A percentile compares a stretch with the other conserved stretches of the same genome.
Evolutionary conservation across 2,329 filamentous ascomycete genomes (phyloP).

Genomic region (Aspergillus sojae): DNA sequence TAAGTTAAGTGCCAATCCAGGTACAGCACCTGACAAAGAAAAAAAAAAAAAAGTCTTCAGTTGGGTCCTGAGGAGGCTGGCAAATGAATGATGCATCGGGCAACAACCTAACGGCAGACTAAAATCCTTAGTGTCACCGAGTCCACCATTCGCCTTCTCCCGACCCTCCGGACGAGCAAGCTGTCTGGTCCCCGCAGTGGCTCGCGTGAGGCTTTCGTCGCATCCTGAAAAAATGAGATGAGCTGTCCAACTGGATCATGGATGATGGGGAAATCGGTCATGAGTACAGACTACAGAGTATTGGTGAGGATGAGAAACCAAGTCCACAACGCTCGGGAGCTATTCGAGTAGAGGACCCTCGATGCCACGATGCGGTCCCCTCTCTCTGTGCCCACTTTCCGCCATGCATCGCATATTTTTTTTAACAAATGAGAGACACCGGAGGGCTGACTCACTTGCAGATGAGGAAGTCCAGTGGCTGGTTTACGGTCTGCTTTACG

Average conservation of each 20-base stretch:
- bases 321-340: not conserved
- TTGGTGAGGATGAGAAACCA: not conserved
- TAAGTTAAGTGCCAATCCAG: not conserved
- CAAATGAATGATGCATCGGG: constrained; percentile 2
- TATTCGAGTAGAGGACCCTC: not conserved
- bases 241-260: not conserved
- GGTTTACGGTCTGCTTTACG: not conserved
- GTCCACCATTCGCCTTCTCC: not conserved
- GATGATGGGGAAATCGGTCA: not conserved
- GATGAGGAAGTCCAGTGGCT: not conserved
- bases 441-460: not conserved
- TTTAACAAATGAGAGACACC: not conserved
- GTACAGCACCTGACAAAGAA: not conserved
- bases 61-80: constrained; percentile 5
- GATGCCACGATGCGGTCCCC: constrained; percentile 3
- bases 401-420: not conserved
- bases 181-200: constrained; percentile 1
- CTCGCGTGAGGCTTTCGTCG: constrained; percentile 4
- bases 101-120: not conserved
- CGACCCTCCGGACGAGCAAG: not conserved
- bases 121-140: not conserved
- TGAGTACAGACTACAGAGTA: not conserved
- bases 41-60: not conserved
- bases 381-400: not conserved
- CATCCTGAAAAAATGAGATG: not conserved